Conservation (phyloP, 2,329 filamentous ascomycete species). For the Aureobasidium sp. region DNA sequence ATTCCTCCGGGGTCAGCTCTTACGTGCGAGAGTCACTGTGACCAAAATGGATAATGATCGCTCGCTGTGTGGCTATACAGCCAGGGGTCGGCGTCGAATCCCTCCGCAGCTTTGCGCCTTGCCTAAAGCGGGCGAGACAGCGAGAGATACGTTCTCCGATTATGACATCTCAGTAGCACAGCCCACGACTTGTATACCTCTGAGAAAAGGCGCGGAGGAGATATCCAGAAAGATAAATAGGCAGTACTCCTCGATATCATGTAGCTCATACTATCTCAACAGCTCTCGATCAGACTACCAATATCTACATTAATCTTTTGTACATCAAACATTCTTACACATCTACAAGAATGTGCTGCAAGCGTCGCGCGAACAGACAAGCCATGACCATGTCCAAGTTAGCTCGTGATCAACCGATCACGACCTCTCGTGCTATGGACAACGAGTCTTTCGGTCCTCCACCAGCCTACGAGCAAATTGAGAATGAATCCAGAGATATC, state of each 20-base stretch:
- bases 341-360: not conserved
- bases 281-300: not conserved
- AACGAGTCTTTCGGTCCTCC: not conserved
- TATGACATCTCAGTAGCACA: not conserved
- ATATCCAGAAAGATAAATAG: not conserved
- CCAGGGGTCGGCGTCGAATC: not conserved
- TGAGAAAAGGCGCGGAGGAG: not conserved
- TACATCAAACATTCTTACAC: not conserved
- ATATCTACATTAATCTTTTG: not conserved
- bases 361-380: not conserved
- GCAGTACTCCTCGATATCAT: not conserved
- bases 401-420: not conserved
- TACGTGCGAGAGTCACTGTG: not conserved
- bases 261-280: not conserved
- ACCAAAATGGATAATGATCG: not conserved
- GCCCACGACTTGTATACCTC: not conserved
- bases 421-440: not conserved
- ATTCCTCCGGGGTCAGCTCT: not conserved
- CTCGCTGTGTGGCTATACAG: not conserved
- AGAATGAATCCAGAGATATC: not conserved
- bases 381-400: not conserved
- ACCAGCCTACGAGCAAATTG: not conserved
- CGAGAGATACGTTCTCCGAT: not conserved
- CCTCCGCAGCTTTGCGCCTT: not conserved
- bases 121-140: not conserved